phyloP scores from a whole-genome alignment of 2,329 filamentous ascomycete species.

The Ceratocystis colombiana region DNA sequence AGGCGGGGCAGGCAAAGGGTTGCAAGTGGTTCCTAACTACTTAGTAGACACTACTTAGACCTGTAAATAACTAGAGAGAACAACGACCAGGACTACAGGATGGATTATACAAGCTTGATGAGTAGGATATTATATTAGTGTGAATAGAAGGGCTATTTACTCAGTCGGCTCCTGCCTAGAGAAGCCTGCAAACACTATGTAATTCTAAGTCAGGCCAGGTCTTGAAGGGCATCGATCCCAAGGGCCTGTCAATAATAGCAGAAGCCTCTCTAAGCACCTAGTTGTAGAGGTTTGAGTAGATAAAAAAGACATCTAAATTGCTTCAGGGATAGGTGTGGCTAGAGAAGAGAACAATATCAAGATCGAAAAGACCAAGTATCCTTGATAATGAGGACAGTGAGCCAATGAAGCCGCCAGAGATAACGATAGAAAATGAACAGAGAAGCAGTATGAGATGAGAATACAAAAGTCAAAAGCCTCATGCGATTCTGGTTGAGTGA shows the following conservation, averaged over 20 bases:
- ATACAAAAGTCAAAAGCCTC: not conserved
- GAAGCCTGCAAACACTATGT: not conserved
- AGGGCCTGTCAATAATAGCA: not conserved
- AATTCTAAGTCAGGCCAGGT: not conserved
- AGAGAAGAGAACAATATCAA: not conserved
- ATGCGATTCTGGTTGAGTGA: not conserved
- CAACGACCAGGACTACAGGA: too few relatives aligned
- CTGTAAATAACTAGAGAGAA: too few relatives aligned
- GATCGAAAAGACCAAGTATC: not conserved
- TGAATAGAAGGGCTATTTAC: not conserved
- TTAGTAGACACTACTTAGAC: too few relatives aligned
- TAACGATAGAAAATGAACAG: not conserved
- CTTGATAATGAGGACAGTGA: not conserved
- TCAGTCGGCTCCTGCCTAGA: not conserved
- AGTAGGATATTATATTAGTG: not conserved
- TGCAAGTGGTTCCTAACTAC: too few relatives aligned
- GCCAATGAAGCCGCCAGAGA: not conserved
- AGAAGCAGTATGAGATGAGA: not conserved
- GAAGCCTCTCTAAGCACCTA: not conserved
- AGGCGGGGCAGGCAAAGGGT: too few relatives aligned
- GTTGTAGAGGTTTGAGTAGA: not conserved
- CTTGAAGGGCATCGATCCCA: not conserved
- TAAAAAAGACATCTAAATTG: slow-evolving; percentile 6
- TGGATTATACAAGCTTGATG: not conserved
- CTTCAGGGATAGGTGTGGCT: not conserved